Base-by-base conservation (phyloP, 2,329 filamentous ascomycete genomes). In the Amauroascus niger region DNA sequence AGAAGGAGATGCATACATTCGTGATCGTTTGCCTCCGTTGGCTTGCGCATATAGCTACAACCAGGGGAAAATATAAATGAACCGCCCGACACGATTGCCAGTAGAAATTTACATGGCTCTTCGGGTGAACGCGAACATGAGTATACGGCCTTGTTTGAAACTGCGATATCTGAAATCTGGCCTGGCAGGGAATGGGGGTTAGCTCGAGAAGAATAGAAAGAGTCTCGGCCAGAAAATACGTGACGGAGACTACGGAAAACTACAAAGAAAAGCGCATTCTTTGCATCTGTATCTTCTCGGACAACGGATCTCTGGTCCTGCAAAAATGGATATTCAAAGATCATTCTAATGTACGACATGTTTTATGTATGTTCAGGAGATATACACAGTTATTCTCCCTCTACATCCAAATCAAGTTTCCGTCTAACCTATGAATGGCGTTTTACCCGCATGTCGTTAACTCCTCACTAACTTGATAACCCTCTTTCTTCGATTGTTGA, bases 401-500 rank as follows among this genome's bases (percentile, higher is more conserved):
- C n/a, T n/a, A n/a, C n/a, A n/a, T n/a, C n/a, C n/a, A n/a, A n/a
- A 30, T 30, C 26, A 30, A 30, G 26, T 9, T 30, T 9, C 26
- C 26, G 26, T 30, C 26, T 30, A 30, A 30, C n/a, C 26, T 1
- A 43, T 22, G 13, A n/a, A 18, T 24, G 3, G 24, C 7, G 39
- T 13, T 35, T 13, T 13, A 50, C 8, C 11, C 18, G 35, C 44
- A 14, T 24, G n/a, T 22, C 39, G 24, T 22, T 24, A 13, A 22
- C 5, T 22, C 11, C 13, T 44, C 24, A 1, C n/a, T 20, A 9
- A 1, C 32, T 24, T n/a, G 7, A 14, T 16, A 20, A 14, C 5
- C 41, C n/a, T 41, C 13, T 13, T 2, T 33, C 32, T 53, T 47
- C 9, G 8, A 35, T 6, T 41, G 14, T 46, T 55, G 58, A 3